Conservation (phyloP, 2,329 filamentous ascomycete genomes). For the Mycosphaerella arachidis region DNA sequence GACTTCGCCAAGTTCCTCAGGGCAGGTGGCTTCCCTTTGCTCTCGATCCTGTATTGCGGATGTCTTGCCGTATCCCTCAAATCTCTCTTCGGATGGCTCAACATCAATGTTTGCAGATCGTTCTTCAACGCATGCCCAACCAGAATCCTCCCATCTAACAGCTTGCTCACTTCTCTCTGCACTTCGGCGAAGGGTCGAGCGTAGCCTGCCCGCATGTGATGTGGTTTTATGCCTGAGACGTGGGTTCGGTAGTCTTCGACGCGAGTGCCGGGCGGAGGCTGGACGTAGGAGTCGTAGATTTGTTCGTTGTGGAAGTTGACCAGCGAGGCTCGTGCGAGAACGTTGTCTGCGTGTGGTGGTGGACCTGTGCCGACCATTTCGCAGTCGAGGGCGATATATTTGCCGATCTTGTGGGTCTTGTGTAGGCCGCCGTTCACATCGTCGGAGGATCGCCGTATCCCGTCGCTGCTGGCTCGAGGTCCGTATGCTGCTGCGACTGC, state of each 20-base stretch:
- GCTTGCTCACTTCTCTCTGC: slow-evolving; percentile 63
- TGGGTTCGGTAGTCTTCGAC: slow-evolving; percentile 88
- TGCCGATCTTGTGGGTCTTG: slow-evolving; percentile 65
- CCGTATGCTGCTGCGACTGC: slow-evolving; percentile 60
- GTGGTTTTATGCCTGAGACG: slow-evolving; percentile 75
- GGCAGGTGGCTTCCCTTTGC: slow-evolving; percentile 63
- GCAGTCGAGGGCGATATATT: slow-evolving; percentile 91
- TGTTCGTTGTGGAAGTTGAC: slow-evolving; percentile 93
- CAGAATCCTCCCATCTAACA: slow-evolving; percentile 68
- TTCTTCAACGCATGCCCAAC: slow-evolving; percentile 82
- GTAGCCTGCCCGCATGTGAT: slow-evolving; percentile 58
- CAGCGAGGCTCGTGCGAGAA: slow-evolving; percentile 78
- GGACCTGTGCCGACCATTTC: slow-evolving; percentile 92
- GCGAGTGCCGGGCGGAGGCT: slow-evolving; percentile 55
- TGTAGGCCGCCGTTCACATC: slow-evolving; percentile 42
- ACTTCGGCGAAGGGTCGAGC: slow-evolving; percentile 65
- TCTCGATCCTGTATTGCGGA: slow-evolving; percentile 66
- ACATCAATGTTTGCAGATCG: slow-evolving; percentile 66
- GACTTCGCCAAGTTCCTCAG: slow-evolving; percentile 57
- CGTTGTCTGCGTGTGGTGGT: slow-evolving; percentile 63
- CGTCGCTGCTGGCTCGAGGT: slow-evolving; percentile 55
- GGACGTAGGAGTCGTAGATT: slow-evolving; percentile 90
- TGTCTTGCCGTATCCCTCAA: slow-evolving; percentile 82
- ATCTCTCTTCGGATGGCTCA: slow-evolving; percentile 73
- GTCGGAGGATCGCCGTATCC: slow-evolving; percentile 54